phyloP scores from a whole-genome alignment of 2,329 filamentous ascomycete species.

The Penicillium sp. region DNA sequence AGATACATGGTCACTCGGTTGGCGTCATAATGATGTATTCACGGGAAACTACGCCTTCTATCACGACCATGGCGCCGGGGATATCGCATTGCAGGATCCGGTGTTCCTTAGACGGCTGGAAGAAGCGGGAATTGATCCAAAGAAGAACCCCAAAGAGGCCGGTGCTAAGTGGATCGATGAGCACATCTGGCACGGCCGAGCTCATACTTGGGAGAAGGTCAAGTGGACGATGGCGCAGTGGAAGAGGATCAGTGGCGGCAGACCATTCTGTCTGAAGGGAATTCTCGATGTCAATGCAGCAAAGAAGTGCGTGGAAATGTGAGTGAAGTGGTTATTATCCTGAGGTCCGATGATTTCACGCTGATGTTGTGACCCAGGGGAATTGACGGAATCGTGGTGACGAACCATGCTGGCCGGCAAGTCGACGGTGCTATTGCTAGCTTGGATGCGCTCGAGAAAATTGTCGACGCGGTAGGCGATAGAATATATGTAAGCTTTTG shows the following conservation, averaged over 20 bases:
- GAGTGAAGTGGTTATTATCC: constrained; percentile 26
- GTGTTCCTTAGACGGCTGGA: constrained; percentile 52
- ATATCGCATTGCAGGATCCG: constrained; percentile 54
- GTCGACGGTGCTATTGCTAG: constrained; percentile 56
- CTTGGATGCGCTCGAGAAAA: constrained; percentile 56
- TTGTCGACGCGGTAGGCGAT: constrained; percentile 48
- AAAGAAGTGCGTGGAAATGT: constrained; percentile 44
- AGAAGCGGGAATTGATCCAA: constrained; percentile 49
- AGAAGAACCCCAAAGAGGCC: constrained; percentile 48
- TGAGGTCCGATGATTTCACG: not conserved
- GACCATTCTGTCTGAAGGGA: constrained; percentile 61
- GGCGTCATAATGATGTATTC: constrained; percentile 53
- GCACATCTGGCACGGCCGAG: constrained; percentile 58
- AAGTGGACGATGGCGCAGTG: constrained; percentile 58
- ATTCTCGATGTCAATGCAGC: constrained; percentile 64
- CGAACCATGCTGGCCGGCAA: constrained; percentile 65
- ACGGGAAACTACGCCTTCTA: constrained; percentile 60
- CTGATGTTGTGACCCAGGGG: constrained; percentile 33
- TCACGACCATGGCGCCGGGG: constrained; percentile 52
- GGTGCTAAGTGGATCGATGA: constrained; percentile 57
- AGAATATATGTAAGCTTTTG: constrained; percentile 6
- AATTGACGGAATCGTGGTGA: constrained; percentile 62
- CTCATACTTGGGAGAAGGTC: constrained; percentile 61
- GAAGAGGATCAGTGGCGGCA: constrained; percentile 49
- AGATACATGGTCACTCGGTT: constrained; percentile 60